Base-by-base conservation (phyloP, 148 eudicot genomes). In the Salicornia ramosissima region DNA sequence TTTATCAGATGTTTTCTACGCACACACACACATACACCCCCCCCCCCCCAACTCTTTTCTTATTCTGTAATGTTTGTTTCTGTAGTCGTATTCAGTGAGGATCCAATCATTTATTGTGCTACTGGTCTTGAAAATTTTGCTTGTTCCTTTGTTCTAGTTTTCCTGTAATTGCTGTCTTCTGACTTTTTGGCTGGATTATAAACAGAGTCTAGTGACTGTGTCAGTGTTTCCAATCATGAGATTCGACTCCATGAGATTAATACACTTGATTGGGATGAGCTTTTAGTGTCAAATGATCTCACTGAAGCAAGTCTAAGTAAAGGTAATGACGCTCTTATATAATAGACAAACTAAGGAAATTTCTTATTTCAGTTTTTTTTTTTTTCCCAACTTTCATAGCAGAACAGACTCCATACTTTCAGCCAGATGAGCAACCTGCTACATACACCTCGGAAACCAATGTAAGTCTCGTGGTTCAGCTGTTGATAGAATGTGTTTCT, bases 181-280 rank as follows among this genome's bases (percentile, higher is more conserved):
- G 39, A 72, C 60, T 53, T 45, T 58, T 31, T 36, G 39, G 10
- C 45, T 72, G 68, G 54, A 33, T 43, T 63, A 45, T 33, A 56
- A 52, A 47, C 82, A 90, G 94, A 69, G 56, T 67, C 70, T 66
- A 82, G 83, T 71, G 87, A 80, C 49, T 68, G 76, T 78, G 59
- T 50, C 72, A 78, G 67, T 51, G 76, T 80, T n/a, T 70, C 74
- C 72, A 81, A 80, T 81, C 84, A 87, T 78, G 91, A 86, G 57
- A 78, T 79, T 80, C 82, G 78, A 82, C 85, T 94, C 74, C 98
- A 85, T 66, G 98, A 94, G 82, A 84, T 94, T 52, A 90, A 94
- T 60, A 90, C 96, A 42, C 88, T 88, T 60, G 98, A 88, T 16
- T 94, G 98, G 98, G 98, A 94, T 78, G 97, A 94, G 78, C 98